phyloP scores from a whole-genome alignment of 2,329 filamentous ascomycete species.

The Fusarium nodosum region DNA sequence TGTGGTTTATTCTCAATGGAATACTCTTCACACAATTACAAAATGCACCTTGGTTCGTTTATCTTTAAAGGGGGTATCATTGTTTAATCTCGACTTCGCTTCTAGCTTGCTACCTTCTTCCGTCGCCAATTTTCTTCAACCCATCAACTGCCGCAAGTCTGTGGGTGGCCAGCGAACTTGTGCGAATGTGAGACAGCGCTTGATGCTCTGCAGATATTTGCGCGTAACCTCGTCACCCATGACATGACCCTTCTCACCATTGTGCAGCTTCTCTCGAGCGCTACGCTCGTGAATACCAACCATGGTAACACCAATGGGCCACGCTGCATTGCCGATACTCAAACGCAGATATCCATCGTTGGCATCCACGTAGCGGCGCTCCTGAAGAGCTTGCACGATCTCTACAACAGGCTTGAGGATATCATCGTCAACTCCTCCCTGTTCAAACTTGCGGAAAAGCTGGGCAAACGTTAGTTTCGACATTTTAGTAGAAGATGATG shows the following conservation, averaged over 20 bases:
- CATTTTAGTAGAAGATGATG: rapidly evolving
- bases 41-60: neutral
- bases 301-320: conserved; percentile 99
- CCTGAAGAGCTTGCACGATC: conserved; percentile 91
- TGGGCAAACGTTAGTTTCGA: conserved; percentile 45
- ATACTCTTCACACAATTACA: neutral
- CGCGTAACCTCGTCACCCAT: conserved; percentile 96
- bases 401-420: conserved; percentile 87
- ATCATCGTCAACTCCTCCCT: conserved; percentile 80
- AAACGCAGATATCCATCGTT: conserved; percentile 94
- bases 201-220: conserved; percentile 98
- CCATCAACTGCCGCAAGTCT: conserved; percentile 95
- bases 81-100: conserved; percentile 14
- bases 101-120: neutral
- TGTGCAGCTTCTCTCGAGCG: conserved; percentile 93
- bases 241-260: conserved; percentile 90
- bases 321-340: conserved; percentile 96
- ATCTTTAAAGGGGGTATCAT: conserved; percentile 45
- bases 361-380: conserved; percentile 92
- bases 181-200: conserved; percentile 94
- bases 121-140: conserved; percentile 54
- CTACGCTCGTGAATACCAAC: conserved; percentile 98
- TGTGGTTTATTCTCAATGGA: conserved; percentile 21
- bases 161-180: conserved; percentile 97
- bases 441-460: conserved; percentile 91